Base-by-base conservation (phyloP, 2,329 filamentous ascomycete species). In the Claviceps africana region DNA sequence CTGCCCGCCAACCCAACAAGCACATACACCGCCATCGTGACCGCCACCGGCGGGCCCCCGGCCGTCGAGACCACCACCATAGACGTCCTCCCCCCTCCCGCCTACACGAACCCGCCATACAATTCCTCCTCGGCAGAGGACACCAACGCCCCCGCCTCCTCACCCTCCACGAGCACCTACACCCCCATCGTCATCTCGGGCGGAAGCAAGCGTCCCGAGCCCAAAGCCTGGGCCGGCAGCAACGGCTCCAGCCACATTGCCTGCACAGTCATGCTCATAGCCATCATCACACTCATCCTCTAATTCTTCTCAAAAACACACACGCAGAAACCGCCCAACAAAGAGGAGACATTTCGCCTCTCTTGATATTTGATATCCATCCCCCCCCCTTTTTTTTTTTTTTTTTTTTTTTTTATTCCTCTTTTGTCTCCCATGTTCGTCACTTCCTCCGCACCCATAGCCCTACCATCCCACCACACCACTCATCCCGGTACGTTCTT, bases 211-310 rank as follows among this genome's bases (percentile, higher is more conserved):
- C 62, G 62, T 53, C 60, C 62, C 2, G 60, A 64, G 53, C 65
- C 62, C 35, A 57, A 58, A 42, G 61, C 60, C 33, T 64, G 62
- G 53, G 62, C 60, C 5, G 56, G 56, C 25, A 57, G 57, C 52
- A 66, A 60, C 49, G 60, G 61, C 53, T 60, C 60, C 21, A 61
- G 64, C 54, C 63, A 64, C 51, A 58, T 70, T 28, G 61, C 63
- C 42, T 67, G 64, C 55, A 57, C 62, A 39, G 57, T 70, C 56
- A 64, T 72, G 64, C 57, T 70, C 50, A 53, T 68, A 39, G 64
- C 64, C 13, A 59, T 59, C 46, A 56, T 67, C 48, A 62, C 66
- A 60, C 62, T 67, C n/a, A n/a, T n/a, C n/a, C n/a, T n/a, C n/a
- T n/a, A n/a, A n/a, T n/a, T n/a, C n/a, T n/a, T n/a, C n/a, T n/a